Evolutionary conservation across 23 red algal genomes (phyloP), one percentile per base, ranked within the genome.

Genomic region (Cyanidiococcus yangmingshanensis): DNA sequence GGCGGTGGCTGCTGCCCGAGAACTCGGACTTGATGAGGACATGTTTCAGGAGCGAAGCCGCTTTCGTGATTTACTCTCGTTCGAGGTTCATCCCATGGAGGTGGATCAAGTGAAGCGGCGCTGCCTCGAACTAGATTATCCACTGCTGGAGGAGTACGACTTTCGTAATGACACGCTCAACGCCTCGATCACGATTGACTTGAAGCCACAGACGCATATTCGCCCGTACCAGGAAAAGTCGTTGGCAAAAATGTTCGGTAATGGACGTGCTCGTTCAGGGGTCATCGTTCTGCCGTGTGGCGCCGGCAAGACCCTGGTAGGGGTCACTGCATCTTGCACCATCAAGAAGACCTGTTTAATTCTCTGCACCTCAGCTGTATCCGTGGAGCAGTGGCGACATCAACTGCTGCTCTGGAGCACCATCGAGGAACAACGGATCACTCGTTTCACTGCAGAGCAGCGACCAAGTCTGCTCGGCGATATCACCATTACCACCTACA

Each of bases 191-290:
- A 85, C 82, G 67, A 82, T 96, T 39, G 92, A 96, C 51, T 77
- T 96, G 36, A 96, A 90, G 75, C 87, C 92, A 39, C 87, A 85
- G 40, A 87, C 92, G 17, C 79, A 83, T 57, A 85, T 96, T 40
- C 92, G 92, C 21, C 92, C 92, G 24, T 96, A 96, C 58, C 92
- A 96, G 76, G 92, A 96, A 67, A 96, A 96, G 74, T 88, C 84
- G 39, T 80, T 96, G 58, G 84, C 89, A 41, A 96, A 96, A 77
- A 96, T 96, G 92, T 96, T 96, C 90, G 92, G 92, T 67, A 96
- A 96, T 41, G 92, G 92, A 3, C 82, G 88, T n/a, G 92, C 92
- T 2, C 71, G 92, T 18, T 96, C 87, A 32, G 92, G 92, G 2
- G 87, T 96, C 30, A 96, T 96, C 26, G 92, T 96, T n/a, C 67